phyloP scores from a whole-genome alignment of 805 yeast species.

The Pichia deserticola region DNA sequence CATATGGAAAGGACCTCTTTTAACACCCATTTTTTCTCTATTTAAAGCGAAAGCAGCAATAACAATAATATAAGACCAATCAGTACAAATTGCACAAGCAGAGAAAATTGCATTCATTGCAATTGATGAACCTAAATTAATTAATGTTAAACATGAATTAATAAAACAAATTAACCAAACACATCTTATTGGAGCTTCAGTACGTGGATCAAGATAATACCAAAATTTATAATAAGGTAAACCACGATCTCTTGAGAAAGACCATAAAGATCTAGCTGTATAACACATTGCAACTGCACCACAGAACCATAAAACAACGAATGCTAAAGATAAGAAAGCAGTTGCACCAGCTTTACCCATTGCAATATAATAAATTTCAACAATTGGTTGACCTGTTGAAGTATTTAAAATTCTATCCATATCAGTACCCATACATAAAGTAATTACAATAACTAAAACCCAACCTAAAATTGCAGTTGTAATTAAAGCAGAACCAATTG shows the following conservation, averaged over 20 bases:
- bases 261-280: slow-evolving; percentile 46
- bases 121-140: slow-evolving; percentile 34
- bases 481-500: slow-evolving; percentile 46
- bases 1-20: slow-evolving; percentile 42
- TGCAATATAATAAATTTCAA: slow-evolving; percentile 42
- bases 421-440: slow-evolving; percentile 38
- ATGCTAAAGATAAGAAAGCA: slow-evolving; percentile 41
- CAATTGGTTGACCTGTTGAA: slow-evolving; percentile 43
- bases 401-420: slow-evolving; percentile 28
- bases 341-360: slow-evolving; percentile 49
- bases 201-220: slow-evolving; percentile 32
- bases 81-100: slow-evolving; percentile 44
- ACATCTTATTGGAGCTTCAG: slow-evolving; percentile 38
- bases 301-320: slow-evolving; percentile 45
- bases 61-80: slow-evolving; percentile 43
- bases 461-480: slow-evolving; percentile 45
- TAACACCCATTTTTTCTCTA: slow-evolving; percentile 37
- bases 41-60: slow-evolving; percentile 36
- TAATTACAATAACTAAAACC: slow-evolving; percentile 39
- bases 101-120: slow-evolving; percentile 52
- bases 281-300: slow-evolving; percentile 45
- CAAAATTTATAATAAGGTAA: slow-evolving; percentile 39
- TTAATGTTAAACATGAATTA: slow-evolving; percentile 37
- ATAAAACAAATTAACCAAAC: slow-evolving; percentile 36
- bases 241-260: slow-evolving; percentile 51